Evolutionary conservation across 306 rosid species (phyloP), one percentile per base, ranked within the genome.

Genomic region (Pterocarpus santalinus): DNA sequence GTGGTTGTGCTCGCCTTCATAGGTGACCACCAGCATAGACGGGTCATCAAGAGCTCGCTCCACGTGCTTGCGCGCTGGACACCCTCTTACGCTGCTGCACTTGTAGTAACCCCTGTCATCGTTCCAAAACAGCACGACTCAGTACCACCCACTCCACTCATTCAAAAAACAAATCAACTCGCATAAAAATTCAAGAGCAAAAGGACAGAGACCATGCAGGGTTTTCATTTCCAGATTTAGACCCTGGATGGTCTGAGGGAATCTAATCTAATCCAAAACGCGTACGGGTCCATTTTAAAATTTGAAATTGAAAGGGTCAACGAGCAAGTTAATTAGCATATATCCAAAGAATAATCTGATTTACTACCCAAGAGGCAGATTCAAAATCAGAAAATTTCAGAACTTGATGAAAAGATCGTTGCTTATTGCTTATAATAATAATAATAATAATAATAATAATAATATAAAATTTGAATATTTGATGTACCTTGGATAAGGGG

Each of bases 21-120:
- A 95, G 0, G 99, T 92, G 7, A 95, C 99, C 5, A 95, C 93
- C 33, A 95, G 80, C 95, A 91, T 93, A 4, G 97, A 12, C 34
- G 99, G 90, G 75, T 95, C 99, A 73, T 95, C 99, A 65, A 89
- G 71, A 44, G 99, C 99, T 88, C 99, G 68, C 73, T 95, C 99
- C 66, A 95, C 99, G 49, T 95, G 99, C 53, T 95, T 95, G 8
- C 99, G 76, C 14, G 99, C 99, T 52, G 99, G 99, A 74, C 99
- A 95, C 0, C 99, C 99, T 85, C 99, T 85, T 0, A 95, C 95
- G 33, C 97, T 95, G 81, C 99, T 95, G 82, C 99, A 95, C 97
- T 95, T 95, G 86, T 95, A 95, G 84, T 95, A 95, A 0, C 99
- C 97, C 86, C 99, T 95, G 88, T 79, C 56, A 30, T 36, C 5